phyloP scores from a whole-genome alignment of 148 eudicot species.

The Gaultheria prostrata region DNA sequence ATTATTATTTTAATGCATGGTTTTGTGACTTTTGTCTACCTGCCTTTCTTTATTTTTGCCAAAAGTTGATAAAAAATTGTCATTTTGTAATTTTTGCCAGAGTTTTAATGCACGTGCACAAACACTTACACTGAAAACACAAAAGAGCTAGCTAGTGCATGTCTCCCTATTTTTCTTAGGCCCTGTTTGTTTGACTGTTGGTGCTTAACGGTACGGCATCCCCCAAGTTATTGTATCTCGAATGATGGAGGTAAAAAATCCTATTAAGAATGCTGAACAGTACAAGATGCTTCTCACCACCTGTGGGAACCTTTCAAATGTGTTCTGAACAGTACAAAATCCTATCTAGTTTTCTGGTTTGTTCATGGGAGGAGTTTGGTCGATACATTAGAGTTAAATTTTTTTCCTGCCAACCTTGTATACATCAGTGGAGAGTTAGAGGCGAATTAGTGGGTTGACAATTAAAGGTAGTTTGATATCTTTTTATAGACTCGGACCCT shows the following conservation, averaged over 20 bases:
- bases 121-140: background rate
- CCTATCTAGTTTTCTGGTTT: background rate
- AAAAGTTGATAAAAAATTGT: background rate
- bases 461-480: no score
- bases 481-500: no score
- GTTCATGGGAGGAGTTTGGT: background rate
- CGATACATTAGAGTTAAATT: background rate
- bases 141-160: background rate
- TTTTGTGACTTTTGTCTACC: background rate
- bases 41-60: background rate
- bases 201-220: background rate
- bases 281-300: constrained; percentile 11
- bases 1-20: background rate
- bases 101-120: background rate
- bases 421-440: no score
- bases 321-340: no score
- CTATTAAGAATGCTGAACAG: background rate
- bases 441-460: no score
- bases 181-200: background rate
- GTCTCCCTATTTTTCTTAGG: background rate
- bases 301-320: constrained; percentile 1
- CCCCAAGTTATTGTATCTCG: background rate
- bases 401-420: no score
- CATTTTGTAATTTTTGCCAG: background rate
- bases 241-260: constrained; percentile 8